phyloP scores from a whole-genome alignment of 2,329 filamentous ascomycete genomes.

The Colletotrichum sp. region DNA sequence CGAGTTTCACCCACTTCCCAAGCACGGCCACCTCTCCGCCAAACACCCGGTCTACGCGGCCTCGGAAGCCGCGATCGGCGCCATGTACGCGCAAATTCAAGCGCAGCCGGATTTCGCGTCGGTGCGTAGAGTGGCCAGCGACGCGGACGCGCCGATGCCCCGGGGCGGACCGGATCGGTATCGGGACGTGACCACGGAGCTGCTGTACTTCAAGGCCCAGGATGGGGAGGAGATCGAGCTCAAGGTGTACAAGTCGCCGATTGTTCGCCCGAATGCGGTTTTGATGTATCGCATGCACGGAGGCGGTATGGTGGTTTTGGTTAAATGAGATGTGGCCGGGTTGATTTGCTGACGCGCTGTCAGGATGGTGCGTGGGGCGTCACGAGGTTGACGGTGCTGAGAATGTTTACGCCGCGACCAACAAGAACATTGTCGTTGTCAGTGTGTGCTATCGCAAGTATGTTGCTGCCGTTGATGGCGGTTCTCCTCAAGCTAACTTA shows the following conservation, averaged over 20 bases:
- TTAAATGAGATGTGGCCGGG: neutral
- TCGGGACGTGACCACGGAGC: slow-evolving; percentile 33
- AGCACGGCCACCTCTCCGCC: slow-evolving; percentile 36
- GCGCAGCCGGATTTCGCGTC: slow-evolving; percentile 27
- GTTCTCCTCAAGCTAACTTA: slow-evolving; percentile 4
- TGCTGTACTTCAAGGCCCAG: slow-evolving; percentile 31
- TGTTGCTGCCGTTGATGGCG: slow-evolving; percentile 10
- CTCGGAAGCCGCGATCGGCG: slow-evolving; percentile 26
- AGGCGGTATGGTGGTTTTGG: slow-evolving; percentile 26
- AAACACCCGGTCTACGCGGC: neutral
- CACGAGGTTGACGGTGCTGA: slow-evolving; percentile 39
- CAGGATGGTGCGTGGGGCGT: slow-evolving; percentile 32
- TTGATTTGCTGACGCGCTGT: neutral
- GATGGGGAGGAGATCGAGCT: slow-evolving; percentile 39
- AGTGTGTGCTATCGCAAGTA: slow-evolving; percentile 41
- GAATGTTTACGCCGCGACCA: slow-evolving; percentile 34
- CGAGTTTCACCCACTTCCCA: slow-evolving; percentile 36
- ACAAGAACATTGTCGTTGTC: slow-evolving; percentile 37
- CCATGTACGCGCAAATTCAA: slow-evolving; percentile 32
- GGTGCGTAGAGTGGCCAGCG: slow-evolving; percentile 28
- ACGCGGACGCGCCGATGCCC: slow-evolving; percentile 26
- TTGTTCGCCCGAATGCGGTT: slow-evolving; percentile 23
- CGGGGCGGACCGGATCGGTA: slow-evolving; percentile 36
- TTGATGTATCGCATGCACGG: slow-evolving; percentile 40
- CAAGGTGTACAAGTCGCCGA: slow-evolving; percentile 37